phyloP scores from a whole-genome alignment of 2,329 filamentous ascomycete genomes.

The Aspergillus glaucus region DNA sequence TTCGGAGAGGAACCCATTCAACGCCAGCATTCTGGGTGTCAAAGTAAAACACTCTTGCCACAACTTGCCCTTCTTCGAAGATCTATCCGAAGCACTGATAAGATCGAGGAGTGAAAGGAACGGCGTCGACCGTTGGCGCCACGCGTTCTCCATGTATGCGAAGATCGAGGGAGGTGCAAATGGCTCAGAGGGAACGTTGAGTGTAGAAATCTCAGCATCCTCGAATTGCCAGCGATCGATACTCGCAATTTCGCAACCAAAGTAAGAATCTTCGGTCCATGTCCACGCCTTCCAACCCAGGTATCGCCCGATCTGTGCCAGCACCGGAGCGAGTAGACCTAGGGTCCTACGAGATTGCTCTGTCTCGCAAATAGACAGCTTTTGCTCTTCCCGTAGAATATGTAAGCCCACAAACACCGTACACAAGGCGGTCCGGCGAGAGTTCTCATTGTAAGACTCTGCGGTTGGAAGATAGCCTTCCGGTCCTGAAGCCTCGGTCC shows the following conservation, averaged over 20 bases:
- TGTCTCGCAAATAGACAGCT: constrained; percentile 60
- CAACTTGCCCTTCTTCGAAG: constrained; percentile 23
- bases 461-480: constrained; percentile 62
- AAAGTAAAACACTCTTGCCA: constrained; percentile 35
- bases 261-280: constrained; percentile 47
- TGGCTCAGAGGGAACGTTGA: constrained; percentile 44
- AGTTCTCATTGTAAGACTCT: constrained; percentile 47
- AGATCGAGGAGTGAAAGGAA: constrained; percentile 50
- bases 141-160: constrained; percentile 45
- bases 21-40: constrained; percentile 62
- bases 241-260: constrained; percentile 54
- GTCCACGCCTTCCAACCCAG: constrained; percentile 65
- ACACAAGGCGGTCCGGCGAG: constrained; percentile 58
- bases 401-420: constrained; percentile 71
- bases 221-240: constrained; percentile 53
- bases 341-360: constrained; percentile 41
- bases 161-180: constrained; percentile 56
- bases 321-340: constrained; percentile 59
- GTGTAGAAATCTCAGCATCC: constrained; percentile 39
- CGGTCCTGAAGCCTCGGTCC: constrained; percentile 48
- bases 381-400: constrained; percentile 81
- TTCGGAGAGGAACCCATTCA: constrained; percentile 61
- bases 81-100: constrained; percentile 28
- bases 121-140: constrained; percentile 24
- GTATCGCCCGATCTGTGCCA: constrained; percentile 79